phyloP scores from a whole-genome alignment of 2,329 filamentous ascomycete species.

The Hymenoscyphus albidus region DNA sequence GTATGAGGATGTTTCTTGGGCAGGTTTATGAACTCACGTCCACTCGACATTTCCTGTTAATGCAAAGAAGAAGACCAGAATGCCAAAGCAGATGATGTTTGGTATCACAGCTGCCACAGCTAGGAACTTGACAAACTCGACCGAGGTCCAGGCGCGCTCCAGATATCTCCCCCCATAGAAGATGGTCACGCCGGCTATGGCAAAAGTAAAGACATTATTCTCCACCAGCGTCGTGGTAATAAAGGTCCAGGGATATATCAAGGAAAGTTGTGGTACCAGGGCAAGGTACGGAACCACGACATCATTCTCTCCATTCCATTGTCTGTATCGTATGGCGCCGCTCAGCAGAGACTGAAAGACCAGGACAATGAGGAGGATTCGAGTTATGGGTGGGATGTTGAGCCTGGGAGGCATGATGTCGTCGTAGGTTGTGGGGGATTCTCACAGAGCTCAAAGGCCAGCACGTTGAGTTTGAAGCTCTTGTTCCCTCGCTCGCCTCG shows the following conservation, averaged over 20 bases:
- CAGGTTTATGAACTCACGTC: slow-evolving; percentile 53
- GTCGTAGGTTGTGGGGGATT: neutral
- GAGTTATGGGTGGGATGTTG: slow-evolving; percentile 89
- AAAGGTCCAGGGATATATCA: slow-evolving; percentile 92
- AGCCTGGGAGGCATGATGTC: slow-evolving; percentile 71
- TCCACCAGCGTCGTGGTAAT: slow-evolving; percentile 84
- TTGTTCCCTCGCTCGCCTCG: neutral
- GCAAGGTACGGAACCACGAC: slow-evolving; percentile 82
- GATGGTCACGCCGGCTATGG: slow-evolving; percentile 71
- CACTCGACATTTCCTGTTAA: slow-evolving; percentile 63
- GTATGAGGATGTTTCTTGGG: slow-evolving; percentile 34
- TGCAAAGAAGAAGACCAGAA: slow-evolving; percentile 70
- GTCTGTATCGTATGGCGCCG: slow-evolving; percentile 69
- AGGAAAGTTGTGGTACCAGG: slow-evolving; percentile 75
- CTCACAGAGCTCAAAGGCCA: neutral
- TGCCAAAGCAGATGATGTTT: slow-evolving; percentile 69
- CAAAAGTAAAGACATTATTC: slow-evolving; percentile 83
- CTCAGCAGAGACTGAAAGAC: slow-evolving; percentile 78
- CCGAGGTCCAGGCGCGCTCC: slow-evolving; percentile 90
- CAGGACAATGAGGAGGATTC: slow-evolving; percentile 71
- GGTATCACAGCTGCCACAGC: slow-evolving; percentile 73
- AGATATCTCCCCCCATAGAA: slow-evolving; percentile 94
- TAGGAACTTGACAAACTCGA: slow-evolving; percentile 88
- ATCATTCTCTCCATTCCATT: slow-evolving; percentile 59
- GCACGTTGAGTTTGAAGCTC: neutral